Base-by-base conservation (phyloP, 345 rosid genomes). In the Acer yangbiense region DNA sequence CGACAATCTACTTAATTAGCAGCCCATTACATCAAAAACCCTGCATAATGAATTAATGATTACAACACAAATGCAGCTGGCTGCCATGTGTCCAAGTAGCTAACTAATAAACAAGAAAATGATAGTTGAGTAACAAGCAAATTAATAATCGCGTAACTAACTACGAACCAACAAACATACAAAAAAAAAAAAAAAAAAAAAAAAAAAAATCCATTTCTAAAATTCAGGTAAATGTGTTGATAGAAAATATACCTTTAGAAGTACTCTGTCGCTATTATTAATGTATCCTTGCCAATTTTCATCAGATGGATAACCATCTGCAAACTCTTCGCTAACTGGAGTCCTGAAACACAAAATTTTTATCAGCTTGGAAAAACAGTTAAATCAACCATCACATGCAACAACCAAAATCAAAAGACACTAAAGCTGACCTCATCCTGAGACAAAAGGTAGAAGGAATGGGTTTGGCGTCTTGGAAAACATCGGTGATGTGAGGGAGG, bases 281-380 rank as follows among this genome's bases (percentile, higher is more conserved):
- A 97, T 94, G 82, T 97, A 94, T 54, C 99, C 98, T 69, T 94
- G 94, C 98, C 99, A 97, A 77, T 93, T 89, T 78, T 93, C 98
- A 79, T 97, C 98, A 18, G 97, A 91, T 0, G 98, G 98, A 69
- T 94, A 97, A 21, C 94, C 94, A 32, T 85, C 92, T 0, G 83
- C 87, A 71, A 92, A 91, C n/a, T 89, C 89, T 76, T 82, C 97
- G 21, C 82, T 82, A 7, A 87, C 76, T 4, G 98, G 97, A 76
- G 93, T 87, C 88, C 97, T 93, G 83, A 29, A 52, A 64, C 21
- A 54, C 57, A 71, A 50, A 69, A 25, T 39, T 71, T 2, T 3
- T 25, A 48, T 46, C 10, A 63, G 41, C 2, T 5, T 6, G 6
- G 10, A 32, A 27, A 25, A 68, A 27, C 14, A 32, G 64, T 60